Evolutionary conservation across 352 stramenopile species (phyloP).

Genomic region (Phytophthora parvispora): DNA sequence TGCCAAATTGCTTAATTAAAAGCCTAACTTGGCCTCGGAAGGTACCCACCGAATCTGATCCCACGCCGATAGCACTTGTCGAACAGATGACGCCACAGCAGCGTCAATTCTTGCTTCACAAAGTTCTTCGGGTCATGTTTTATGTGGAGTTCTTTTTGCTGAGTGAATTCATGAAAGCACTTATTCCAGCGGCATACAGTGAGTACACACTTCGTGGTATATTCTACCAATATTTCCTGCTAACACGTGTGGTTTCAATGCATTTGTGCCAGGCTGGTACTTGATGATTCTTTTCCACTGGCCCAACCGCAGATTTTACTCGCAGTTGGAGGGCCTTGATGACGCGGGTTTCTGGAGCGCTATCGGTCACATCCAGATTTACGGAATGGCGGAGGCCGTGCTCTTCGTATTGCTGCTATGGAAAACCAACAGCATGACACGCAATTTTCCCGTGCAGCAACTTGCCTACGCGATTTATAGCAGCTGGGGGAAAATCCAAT

Average conservation of each 20-base stretch:
- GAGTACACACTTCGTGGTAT: neutral
- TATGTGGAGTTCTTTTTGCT: conserved; percentile 43
- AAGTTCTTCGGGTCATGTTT: conserved; percentile 37
- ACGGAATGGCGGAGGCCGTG: conserved; percentile 20
- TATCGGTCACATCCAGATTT: conserved; percentile 10
- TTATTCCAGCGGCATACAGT: conserved; percentile 41
- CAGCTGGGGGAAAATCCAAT: conserved; percentile 21
- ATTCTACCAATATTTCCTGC: neutral
- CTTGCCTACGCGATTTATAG: conserved; percentile 27
- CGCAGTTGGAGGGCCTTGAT: conserved; percentile 21
- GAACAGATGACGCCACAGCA: conserved; percentile 8
- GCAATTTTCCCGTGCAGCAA: conserved; percentile 27
- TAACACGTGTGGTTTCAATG: no score
- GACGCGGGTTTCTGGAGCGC: conserved; percentile 1
- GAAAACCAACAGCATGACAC: conserved; percentile 23
- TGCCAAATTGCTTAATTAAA: no score
- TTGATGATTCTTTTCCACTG: conserved; percentile 30
- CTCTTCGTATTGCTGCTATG: conserved; percentile 11
- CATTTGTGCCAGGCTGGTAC: conserved; percentile 25
- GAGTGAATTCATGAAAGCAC: conserved; percentile 40
- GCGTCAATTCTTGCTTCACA: conserved; percentile 13
- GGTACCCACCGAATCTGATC: no score
- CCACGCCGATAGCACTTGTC: neutral
- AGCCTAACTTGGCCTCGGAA: no score
- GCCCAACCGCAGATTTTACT: conserved; percentile 41